Percentiles rank a stretch among this genome's conserved stretches.
These are phyloP conservation scores for Periconia sp. DNA, from an alignment of 2,329 filamentous ascomycete species.

Conservation along the genomic window DNA sequence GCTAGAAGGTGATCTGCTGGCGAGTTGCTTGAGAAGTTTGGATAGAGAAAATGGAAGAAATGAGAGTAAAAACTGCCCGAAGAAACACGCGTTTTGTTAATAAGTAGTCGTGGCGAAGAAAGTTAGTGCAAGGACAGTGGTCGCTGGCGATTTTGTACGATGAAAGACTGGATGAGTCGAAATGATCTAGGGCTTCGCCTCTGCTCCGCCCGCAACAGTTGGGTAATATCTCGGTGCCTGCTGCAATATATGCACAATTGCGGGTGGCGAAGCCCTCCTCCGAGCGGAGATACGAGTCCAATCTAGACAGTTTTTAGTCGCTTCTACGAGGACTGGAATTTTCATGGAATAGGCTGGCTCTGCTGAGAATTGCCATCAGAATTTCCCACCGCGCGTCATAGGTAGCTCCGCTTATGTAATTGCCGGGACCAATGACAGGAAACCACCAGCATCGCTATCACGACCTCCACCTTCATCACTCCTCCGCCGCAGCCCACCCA, in stretches of 20 bases:
- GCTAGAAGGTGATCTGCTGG: too few species aligned
- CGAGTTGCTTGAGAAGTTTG: background rate
- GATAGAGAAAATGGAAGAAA: background rate
- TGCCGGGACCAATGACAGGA: slow-evolving; percentile 6
- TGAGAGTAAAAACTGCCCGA: background rate
- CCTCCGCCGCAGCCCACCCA: slow-evolving; percentile 11
- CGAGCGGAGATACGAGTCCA: too few species aligned
- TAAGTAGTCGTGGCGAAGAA: background rate
- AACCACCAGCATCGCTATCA: slow-evolving; percentile 1
- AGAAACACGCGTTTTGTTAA: background rate
- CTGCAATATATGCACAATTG: too few species aligned
- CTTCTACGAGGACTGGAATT: too few species aligned
- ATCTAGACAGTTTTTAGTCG: too few species aligned
- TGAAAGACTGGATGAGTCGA: background rate
- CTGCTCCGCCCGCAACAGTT: background rate
- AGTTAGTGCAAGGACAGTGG: background rate
- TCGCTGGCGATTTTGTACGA: background rate
- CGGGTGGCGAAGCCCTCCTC: too few species aligned
- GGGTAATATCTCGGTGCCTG: too few species aligned
- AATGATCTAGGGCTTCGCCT: background rate
- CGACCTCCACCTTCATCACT: slow-evolving; percentile 12
- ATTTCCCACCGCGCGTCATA: slow-evolving; percentile 27
- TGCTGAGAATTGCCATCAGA: slow-evolving; percentile 10
- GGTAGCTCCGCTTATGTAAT: slow-evolving; percentile 12
- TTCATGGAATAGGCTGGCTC: too few species aligned